phyloP scores from a whole-genome alignment of 495 filamentous ascomycete genomes.

The Aspergillus olivimuriae region DNA sequence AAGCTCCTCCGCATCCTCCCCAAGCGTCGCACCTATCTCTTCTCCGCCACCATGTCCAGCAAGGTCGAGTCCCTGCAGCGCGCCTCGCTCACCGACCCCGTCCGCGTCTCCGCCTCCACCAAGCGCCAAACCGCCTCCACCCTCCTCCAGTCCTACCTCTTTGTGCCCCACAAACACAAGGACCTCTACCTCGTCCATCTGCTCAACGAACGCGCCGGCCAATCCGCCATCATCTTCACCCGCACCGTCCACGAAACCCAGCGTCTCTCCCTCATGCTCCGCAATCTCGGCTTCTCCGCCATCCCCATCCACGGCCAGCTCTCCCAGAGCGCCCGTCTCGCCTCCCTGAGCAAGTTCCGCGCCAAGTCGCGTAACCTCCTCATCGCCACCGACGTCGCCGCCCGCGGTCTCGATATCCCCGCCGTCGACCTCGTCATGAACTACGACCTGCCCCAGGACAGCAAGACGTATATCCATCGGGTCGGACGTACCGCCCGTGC shows the following conservation, averaged over 20 bases:
- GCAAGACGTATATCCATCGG: slow-evolving; percentile 91
- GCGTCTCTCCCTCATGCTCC: slow-evolving; percentile 71
- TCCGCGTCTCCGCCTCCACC: slow-evolving; percentile 67
- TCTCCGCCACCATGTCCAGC: slow-evolving; percentile 87
- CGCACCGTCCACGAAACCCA: slow-evolving; percentile 91
- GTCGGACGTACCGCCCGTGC: slow-evolving; percentile 92
- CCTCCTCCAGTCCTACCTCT: slow-evolving; percentile 72
- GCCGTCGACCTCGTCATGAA: slow-evolving; percentile 86
- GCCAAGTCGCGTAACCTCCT: slow-evolving; percentile 70
- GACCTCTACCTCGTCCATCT: slow-evolving; percentile 85
- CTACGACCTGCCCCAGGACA: slow-evolving; percentile 73
- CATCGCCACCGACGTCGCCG: slow-evolving; percentile 93
- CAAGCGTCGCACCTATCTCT: slow-evolving; percentile 70
- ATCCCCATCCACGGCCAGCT: slow-evolving; percentile 91
- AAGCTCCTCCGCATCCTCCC: slow-evolving; percentile 82
- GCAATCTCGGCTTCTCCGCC: slow-evolving; percentile 72
- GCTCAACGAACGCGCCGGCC: slow-evolving; percentile 76
- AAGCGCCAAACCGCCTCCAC: slow-evolving; percentile 88
- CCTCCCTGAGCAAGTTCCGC: slow-evolving; percentile 81
- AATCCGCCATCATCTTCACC: slow-evolving; percentile 81
- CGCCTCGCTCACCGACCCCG: slow-evolving; percentile 73
- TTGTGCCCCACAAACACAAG: slow-evolving; percentile 86
- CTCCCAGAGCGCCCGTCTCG: slow-evolving; percentile 75
- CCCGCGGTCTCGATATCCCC: slow-evolving; percentile 91
- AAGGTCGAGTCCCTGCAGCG: slow-evolving; percentile 91